Conservation (phyloP, 1,139 yeast species). For the Zygoascus meyerae region DNA sequence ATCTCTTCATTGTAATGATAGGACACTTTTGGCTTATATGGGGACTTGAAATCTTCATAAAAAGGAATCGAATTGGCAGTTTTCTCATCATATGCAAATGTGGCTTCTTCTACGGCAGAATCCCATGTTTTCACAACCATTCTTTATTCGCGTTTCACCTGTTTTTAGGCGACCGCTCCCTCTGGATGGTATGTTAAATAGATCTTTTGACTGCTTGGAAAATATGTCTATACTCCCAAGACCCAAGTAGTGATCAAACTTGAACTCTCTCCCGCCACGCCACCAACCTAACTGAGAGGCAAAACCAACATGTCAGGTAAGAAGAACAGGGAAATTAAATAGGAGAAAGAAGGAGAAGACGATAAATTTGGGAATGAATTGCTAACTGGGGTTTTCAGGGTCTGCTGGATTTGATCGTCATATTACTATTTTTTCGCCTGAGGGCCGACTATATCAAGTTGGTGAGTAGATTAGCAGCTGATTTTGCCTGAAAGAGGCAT, state of each 20-base stretch:
- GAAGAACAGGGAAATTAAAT: neutral
- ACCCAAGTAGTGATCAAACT: too few relatives aligned
- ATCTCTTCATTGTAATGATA: slow-evolving; percentile 86
- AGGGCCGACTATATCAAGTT: slow-evolving; percentile 94
- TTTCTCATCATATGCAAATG: slow-evolving; percentile 46
- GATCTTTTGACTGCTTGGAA: neutral
- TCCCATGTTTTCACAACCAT: slow-evolving; percentile 29
- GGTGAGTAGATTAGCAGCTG: slow-evolving; percentile 39
- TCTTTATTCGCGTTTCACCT: too few relatives aligned
- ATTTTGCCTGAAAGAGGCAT: too few relatives aligned
- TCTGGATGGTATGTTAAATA: neutral
- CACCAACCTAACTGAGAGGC: too few relatives aligned
- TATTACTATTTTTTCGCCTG: slow-evolving; percentile 96
- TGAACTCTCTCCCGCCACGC: too few relatives aligned
- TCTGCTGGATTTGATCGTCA: slow-evolving; percentile 93
- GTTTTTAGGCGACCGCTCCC: too few relatives aligned
- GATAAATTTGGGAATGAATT: too few relatives aligned
- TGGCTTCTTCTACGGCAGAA: slow-evolving; percentile 21
- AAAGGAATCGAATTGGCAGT: slow-evolving; percentile 55
- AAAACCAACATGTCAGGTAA: slow-evolving; percentile 16
- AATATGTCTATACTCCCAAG: neutral
- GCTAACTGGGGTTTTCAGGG: slow-evolving; percentile 14
- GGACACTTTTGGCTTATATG: slow-evolving; percentile 50
- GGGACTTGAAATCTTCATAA: slow-evolving; percentile 39
- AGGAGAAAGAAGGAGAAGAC: neutral